phyloP scores from a whole-genome alignment of 2,329 filamentous ascomycete genomes.

The Aspergillus piperis region DNA sequence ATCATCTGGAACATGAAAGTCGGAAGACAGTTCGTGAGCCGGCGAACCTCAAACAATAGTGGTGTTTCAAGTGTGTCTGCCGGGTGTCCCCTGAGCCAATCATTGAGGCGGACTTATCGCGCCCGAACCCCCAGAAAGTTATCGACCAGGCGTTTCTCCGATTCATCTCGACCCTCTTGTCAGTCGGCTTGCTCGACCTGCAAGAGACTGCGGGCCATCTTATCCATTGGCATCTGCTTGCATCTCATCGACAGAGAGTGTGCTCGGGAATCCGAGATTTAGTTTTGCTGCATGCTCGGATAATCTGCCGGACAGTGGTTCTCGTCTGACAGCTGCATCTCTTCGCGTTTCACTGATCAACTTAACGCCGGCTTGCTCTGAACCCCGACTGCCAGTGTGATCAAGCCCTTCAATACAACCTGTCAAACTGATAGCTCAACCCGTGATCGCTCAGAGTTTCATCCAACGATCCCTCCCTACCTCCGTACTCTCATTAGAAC shows the following conservation, averaged over 20 bases:
- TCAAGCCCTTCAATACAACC: slow-evolving; percentile 14
- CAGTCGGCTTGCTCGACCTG: neutral
- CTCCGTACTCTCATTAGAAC: slow-evolving; percentile 4
- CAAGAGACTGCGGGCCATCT: neutral
- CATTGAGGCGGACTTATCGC: slow-evolving; percentile 16
- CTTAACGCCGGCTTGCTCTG: slow-evolving; percentile 8
- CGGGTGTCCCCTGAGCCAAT: slow-evolving; percentile 12
- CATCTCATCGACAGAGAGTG: neutral
- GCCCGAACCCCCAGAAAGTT: neutral
- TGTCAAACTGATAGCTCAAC: slow-evolving; percentile 21
- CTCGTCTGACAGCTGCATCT: slow-evolving; percentile 19
- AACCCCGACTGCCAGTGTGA: slow-evolving; percentile 4
- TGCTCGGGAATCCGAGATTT: neutral
- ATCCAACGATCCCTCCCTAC: slow-evolving; percentile 9
- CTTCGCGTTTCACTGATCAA: slow-evolving; percentile 21
- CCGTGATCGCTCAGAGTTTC: slow-evolving; percentile 3
- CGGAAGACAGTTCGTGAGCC: neutral
- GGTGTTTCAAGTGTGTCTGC: slow-evolving; percentile 7
- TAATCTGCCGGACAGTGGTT: slow-evolving; percentile 5
- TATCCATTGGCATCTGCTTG: neutral
- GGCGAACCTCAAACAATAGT: slow-evolving; percentile 8
- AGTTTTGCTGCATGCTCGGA: neutral
- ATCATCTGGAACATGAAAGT: neutral
- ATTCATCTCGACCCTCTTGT: neutral
- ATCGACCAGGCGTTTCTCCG: slow-evolving; percentile 5